phyloP scores from a whole-genome alignment of 768 basidiomycete species.

The Strobilomyces echinocephalus region DNA sequence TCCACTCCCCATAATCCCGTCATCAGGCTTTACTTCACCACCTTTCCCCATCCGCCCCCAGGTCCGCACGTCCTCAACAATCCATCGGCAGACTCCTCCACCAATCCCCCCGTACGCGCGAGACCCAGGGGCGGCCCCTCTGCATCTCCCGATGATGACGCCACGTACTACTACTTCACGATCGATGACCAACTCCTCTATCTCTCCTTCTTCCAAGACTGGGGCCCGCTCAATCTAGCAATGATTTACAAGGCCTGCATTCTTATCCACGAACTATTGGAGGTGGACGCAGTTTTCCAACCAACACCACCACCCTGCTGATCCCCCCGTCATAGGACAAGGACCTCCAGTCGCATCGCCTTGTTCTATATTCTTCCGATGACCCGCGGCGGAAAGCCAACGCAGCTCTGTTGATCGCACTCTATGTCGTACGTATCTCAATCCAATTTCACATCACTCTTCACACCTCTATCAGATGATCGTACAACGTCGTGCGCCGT shows the following conservation, averaged over 20 bases:
- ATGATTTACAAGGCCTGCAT: constrained; percentile 94
- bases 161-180: constrained; percentile 85
- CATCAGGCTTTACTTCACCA: constrained; percentile 79
- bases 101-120: constrained; percentile 59
- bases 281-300: constrained; percentile 44
- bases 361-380: constrained; percentile 84
- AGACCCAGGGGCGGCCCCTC: constrained; percentile 56
- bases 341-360: constrained; percentile 63
- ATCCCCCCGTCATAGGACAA: constrained; percentile 53
- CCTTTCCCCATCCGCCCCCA: constrained; percentile 77
- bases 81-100: constrained; percentile 44
- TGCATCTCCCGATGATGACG: constrained; percentile 66
- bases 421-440: constrained; percentile 72
- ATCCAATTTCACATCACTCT: constrained; percentile 7
- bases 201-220: constrained; percentile 91
- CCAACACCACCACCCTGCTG: constrained; percentile 21
- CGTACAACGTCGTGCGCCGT: constrained; percentile 81
- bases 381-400: constrained; percentile 89
- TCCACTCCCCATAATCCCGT: constrained; percentile 2
- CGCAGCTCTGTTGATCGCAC: constrained; percentile 88
- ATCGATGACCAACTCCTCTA: constrained; percentile 91
- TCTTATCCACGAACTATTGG: constrained; percentile 82
- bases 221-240: constrained; percentile 88
- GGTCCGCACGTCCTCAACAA: constrained; percentile 61
- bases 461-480: constrained; percentile 65